These are phyloP conservation scores for Nothophaeocryptopus gaeumannii DNA, from an alignment of 2,329 filamentous ascomycete species.

Conservation along the genomic window DNA sequence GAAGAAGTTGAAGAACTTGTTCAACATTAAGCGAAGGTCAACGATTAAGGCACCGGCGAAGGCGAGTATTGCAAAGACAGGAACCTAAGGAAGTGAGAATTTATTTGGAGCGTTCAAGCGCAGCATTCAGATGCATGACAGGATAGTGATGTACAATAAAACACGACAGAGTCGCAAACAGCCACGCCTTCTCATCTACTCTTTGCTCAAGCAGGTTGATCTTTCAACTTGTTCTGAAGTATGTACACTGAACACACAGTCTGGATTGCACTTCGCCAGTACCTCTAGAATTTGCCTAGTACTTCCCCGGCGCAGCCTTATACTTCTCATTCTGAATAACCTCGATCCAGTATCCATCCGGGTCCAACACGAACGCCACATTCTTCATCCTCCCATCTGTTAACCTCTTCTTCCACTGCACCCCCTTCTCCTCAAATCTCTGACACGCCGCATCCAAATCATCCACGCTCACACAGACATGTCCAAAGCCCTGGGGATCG, in stretches of 20 bases:
- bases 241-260: no score
- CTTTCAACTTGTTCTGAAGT: no score
- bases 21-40: constrained; percentile 33
- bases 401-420: constrained; percentile 92
- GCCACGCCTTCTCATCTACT: no score
- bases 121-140: no score
- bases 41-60: constrained; percentile 11
- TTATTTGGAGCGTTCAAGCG: no score
- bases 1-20: constrained; percentile 35
- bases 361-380: constrained; percentile 78
- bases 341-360: constrained; percentile 24
- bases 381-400: constrained; percentile 90
- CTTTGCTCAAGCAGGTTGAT: no score
- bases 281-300: constrained; percentile 9
- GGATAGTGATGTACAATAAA: no score
- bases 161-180: no score
- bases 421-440: constrained; percentile 76
- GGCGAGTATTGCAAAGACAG: not conserved
- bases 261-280: no score
- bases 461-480: constrained; percentile 86
- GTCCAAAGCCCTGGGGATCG: constrained; percentile 89
- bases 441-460: constrained; percentile 83
- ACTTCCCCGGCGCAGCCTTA: constrained; percentile 19
- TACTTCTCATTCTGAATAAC: constrained; percentile 24
- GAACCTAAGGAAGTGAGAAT: no score